phyloP scores from a whole-genome alignment of 73 alveolate genomes.

The Symbiodinium pilosum region DNA sequence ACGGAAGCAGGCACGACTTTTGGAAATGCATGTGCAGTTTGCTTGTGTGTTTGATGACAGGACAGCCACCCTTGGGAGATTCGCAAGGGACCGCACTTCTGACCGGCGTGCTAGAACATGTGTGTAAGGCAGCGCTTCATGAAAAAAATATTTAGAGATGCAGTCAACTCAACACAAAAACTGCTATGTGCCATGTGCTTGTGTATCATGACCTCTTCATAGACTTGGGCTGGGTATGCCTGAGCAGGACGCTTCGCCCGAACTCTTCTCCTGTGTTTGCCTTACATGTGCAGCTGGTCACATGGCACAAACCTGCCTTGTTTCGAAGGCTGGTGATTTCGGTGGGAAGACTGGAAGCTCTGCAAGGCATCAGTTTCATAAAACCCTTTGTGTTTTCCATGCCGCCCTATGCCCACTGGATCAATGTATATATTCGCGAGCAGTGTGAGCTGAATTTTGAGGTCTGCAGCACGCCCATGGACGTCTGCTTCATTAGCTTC shows the following conservation, averaged over 20 bases:
- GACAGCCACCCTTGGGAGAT: background rate
- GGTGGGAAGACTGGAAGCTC: background rate
- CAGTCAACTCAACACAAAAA: background rate
- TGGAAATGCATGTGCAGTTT: background rate
- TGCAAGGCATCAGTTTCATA: background rate
- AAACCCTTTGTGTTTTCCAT: background rate
- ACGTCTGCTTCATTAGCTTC: slow-evolving; percentile 51
- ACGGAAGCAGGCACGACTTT: background rate
- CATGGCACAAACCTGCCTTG: background rate
- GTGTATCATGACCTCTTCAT: background rate
- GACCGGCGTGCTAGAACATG: background rate
- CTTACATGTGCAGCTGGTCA: background rate
- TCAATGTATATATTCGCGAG: no score
- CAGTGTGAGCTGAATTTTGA: no score
- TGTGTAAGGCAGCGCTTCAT: background rate
- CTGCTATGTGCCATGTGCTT: background rate
- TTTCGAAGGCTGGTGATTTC: background rate
- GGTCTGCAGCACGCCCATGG: slow-evolving; percentile 60
- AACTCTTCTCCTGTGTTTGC: background rate
- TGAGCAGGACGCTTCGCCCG: background rate
- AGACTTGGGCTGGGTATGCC: background rate
- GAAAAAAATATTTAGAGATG: background rate
- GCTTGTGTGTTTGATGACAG: background rate
- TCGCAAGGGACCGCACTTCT: background rate
- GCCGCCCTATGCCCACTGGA: background rate